Evolutionary conservation across 2,329 filamentous ascomycete genomes (phyloP), one percentile per base, ranked within the genome.

Genomic region (Alternaria conjuncta): DNA sequence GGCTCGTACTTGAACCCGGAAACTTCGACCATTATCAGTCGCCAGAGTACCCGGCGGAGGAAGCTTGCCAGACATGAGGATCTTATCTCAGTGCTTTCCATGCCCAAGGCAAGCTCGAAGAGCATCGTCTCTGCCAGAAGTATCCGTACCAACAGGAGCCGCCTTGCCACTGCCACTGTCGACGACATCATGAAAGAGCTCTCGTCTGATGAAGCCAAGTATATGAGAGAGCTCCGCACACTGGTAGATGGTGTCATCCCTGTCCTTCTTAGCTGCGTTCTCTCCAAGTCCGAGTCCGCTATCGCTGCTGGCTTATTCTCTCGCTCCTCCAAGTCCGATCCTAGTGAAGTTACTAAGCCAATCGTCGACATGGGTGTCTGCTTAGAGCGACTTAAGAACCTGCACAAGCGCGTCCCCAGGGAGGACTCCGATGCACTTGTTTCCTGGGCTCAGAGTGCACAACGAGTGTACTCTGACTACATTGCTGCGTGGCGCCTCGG

Each of bases 241-340:
- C 82, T 99, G 30, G 94, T 98, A 8, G 94, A 97, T 72, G 96
- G 96, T 60, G 95, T 99, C 21, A 92, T 99, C 60, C 96, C 96
- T 0, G 95, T 98, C 3, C 86, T 99, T 2, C 83, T 99, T 55
- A 93, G 90, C 10, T 93, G 94, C 68, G 92, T 97, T 9, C 86
- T 97, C 12, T 91, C 89, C 10, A 89, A 92, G 64, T 89, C 89
- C 2, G 87, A 89, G 66, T 87, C 87, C 7, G 86, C 86, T 13
- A 84, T 89, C 51, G 86, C 88, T 4, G 86, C 88, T 20, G 89
- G 90, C 5, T 83, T 95, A 3, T 94, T 95, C 74, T 87, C 87
- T 18, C 85, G 86, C 10, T 85, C 85, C 18, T 82, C 84, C 23
- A 81, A 84, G 50, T 87, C 88, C 69, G 85, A 92, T 61, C 79